These are phyloP conservation scores for Arthrobotrys megalospora DNA, from an alignment of 2,329 filamentous ascomycete species.

Conservation along the genomic window DNA sequence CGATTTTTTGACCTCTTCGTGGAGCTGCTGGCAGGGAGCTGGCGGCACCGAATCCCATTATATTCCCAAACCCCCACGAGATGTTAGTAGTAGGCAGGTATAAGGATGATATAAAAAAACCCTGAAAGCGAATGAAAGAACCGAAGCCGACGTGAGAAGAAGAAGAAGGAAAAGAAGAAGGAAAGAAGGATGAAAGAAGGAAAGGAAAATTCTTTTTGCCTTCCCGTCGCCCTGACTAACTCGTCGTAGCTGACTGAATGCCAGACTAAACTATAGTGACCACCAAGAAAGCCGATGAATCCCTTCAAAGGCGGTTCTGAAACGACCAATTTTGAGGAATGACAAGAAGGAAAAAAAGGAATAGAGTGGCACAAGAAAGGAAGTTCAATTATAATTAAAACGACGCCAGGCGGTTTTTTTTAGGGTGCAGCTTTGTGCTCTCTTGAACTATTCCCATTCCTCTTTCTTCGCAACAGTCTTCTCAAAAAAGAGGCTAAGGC, in stretches of 20 bases:
- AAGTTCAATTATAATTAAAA: slow-evolving; percentile 60
- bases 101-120: slow-evolving; percentile 23
- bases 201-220: slow-evolving; percentile 27
- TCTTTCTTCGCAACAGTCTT: slow-evolving; percentile 41
- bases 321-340: slow-evolving; percentile 51
- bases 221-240: slow-evolving; percentile 45
- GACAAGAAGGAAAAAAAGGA: slow-evolving; percentile 44
- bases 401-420: slow-evolving; percentile 28
- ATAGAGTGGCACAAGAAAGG: slow-evolving; percentile 61
- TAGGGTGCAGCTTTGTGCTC: slow-evolving; percentile 28
- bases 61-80: slow-evolving; percentile 41
- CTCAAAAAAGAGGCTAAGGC: slow-evolving; percentile 47
- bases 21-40: slow-evolving; percentile 38
- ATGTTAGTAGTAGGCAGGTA: slow-evolving; percentile 30
- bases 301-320: slow-evolving; percentile 47
- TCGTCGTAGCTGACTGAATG: slow-evolving; percentile 42
- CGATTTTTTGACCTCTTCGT: slow-evolving; percentile 27
- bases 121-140: slow-evolving; percentile 32
- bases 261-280: slow-evolving; percentile 39
- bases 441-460: slow-evolving; percentile 29
- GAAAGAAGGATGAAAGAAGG: slow-evolving; percentile 15
- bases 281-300: slow-evolving; percentile 42
- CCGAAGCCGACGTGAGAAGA: background rate
- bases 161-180: slow-evolving; percentile 18
- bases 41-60: slow-evolving; percentile 54